Evolutionary conservation across 2,329 filamentous ascomycete species (phyloP).

Genomic region (Gnomoniopsis sp.): DNA sequence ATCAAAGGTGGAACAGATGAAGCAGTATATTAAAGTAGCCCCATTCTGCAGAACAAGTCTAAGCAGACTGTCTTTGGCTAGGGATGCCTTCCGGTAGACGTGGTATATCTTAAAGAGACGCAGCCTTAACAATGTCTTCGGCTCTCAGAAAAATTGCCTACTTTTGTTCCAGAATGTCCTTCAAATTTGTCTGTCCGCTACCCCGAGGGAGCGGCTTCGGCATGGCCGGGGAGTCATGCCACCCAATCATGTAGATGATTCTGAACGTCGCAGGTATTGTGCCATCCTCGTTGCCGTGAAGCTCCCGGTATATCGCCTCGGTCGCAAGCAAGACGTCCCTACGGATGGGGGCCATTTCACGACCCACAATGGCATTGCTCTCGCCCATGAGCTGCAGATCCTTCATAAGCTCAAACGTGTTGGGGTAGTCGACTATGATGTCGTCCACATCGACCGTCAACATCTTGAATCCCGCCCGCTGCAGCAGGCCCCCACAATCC

Average conservation of each 20-base stretch:
- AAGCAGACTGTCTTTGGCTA: too few species aligned
- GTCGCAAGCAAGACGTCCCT: constrained; percentile 83
- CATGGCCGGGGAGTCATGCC: constrained; percentile 82
- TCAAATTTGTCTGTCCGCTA: constrained; percentile 82
- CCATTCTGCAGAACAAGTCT: too few species aligned
- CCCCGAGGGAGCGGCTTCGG: constrained; percentile 77
- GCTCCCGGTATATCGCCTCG: constrained; percentile 80
- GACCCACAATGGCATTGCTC: constrained; percentile 80
- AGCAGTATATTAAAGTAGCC: too few species aligned
- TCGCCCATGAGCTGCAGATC: constrained; percentile 97
- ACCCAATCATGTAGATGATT: constrained; percentile 98
- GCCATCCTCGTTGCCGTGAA: constrained; percentile 80
- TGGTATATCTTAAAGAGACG: too few species aligned
- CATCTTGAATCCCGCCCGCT: constrained; percentile 88
- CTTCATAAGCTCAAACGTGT: constrained; percentile 85
- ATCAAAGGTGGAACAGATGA: too few species aligned
- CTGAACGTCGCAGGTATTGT: constrained; percentile 86
- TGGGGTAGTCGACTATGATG: constrained; percentile 91
- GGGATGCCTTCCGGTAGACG: too few species aligned
- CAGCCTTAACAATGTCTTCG: too few species aligned
- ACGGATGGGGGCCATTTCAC: constrained; percentile 74
- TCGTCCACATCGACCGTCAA: constrained; percentile 97
- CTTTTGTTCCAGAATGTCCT: constrained; percentile 65
- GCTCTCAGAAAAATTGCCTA: constrained; percentile 23
- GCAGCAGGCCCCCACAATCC: constrained; percentile 84